Percentiles rank a stretch among this genome's conserved stretches.
Evolutionary conservation across 306 rosid species (phyloP).

Genomic region (Betula pendula): DNA sequence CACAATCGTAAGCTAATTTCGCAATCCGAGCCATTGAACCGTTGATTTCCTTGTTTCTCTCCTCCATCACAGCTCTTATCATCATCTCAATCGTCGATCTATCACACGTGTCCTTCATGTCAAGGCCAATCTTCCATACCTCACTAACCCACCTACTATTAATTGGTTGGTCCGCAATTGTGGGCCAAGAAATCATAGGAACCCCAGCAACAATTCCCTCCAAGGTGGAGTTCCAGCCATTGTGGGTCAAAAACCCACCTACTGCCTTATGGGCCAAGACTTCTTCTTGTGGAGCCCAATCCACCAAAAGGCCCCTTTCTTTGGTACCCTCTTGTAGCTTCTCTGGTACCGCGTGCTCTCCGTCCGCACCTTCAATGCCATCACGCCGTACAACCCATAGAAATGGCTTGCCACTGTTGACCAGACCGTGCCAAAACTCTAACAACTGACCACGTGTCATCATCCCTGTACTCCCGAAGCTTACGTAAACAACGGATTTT

Average conservation of each 20-base stretch:
- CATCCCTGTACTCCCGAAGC: slow-evolving; percentile 41
- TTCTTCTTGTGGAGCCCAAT: slow-evolving; percentile 43
- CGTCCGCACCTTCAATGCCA: neutral
- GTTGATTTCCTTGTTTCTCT: slow-evolving; percentile 20
- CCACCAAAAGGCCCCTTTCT: slow-evolving; percentile 25
- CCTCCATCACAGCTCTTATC: slow-evolving; percentile 29
- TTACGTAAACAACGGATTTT: slow-evolving; percentile 37
- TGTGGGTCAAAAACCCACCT: slow-evolving; percentile 35
- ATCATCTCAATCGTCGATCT: slow-evolving; percentile 15
- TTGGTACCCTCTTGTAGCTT: slow-evolving; percentile 17
- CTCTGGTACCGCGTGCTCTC: neutral
- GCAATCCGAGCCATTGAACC: slow-evolving; percentile 14
- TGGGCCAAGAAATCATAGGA: slow-evolving; percentile 35
- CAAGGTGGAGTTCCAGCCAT: neutral
- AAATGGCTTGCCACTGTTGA: slow-evolving; percentile 29
- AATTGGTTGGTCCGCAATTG: slow-evolving; percentile 18
- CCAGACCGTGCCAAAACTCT: slow-evolving; percentile 50
- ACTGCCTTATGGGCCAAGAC: slow-evolving; percentile 31
- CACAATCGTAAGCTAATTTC: slow-evolving; percentile 10
- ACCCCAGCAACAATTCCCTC: neutral
- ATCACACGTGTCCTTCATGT: slow-evolving; percentile 42
- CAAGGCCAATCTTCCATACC: slow-evolving; percentile 36
- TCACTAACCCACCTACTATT: slow-evolving; percentile 28
- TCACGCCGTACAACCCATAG: slow-evolving; percentile 39
- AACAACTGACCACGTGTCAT: neutral